phyloP scores from a whole-genome alignment of 2,329 filamentous ascomycete species.

The Colletotrichum spinosum region DNA sequence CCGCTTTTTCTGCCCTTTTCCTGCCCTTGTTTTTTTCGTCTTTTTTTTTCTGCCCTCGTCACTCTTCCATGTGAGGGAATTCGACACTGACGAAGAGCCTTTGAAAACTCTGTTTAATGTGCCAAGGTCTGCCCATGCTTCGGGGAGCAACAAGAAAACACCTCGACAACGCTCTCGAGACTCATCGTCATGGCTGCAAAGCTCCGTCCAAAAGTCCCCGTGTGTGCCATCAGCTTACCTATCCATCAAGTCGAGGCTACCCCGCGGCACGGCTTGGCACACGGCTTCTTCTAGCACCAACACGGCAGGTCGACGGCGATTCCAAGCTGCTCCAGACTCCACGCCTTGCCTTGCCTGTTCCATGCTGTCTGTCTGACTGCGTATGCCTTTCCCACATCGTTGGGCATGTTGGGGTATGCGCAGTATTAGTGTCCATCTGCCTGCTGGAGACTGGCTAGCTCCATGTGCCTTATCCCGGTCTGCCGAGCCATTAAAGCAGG shows the following conservation, averaged over 20 bases:
- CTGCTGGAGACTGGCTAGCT: not conserved
- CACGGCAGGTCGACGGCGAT: constrained; percentile 23
- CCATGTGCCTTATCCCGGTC: not conserved
- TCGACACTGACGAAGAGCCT: too few relatives aligned
- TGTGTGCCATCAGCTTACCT: constrained; percentile 24
- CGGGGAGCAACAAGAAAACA: too few relatives aligned
- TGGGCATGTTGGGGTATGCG: not conserved
- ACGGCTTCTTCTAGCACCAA: constrained; percentile 23
- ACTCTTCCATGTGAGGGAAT: too few relatives aligned
- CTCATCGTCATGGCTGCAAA: not conserved
- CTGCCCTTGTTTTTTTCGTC: too few relatives aligned
- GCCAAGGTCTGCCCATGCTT: not conserved
- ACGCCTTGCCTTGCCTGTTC: not conserved
- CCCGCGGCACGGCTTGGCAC: constrained; percentile 23
- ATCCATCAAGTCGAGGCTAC: constrained; percentile 5
- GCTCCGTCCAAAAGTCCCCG: not conserved
- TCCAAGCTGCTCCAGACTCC: constrained; percentile 1
- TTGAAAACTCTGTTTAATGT: too few relatives aligned
- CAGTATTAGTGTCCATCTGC: not conserved
- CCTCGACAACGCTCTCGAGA: not conserved
- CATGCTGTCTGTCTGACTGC: constrained; percentile 8
- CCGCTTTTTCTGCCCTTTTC: too few relatives aligned
- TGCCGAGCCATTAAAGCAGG: not conserved
- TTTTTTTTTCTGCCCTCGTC: too few relatives aligned
- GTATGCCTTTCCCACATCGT: too few relatives aligned